A percentile compares a stretch with the other conserved stretches of the same genome.
Conservation (phyloP, 192 early-diverging fungal genomes). For the Mortierella claussenii region DNA sequence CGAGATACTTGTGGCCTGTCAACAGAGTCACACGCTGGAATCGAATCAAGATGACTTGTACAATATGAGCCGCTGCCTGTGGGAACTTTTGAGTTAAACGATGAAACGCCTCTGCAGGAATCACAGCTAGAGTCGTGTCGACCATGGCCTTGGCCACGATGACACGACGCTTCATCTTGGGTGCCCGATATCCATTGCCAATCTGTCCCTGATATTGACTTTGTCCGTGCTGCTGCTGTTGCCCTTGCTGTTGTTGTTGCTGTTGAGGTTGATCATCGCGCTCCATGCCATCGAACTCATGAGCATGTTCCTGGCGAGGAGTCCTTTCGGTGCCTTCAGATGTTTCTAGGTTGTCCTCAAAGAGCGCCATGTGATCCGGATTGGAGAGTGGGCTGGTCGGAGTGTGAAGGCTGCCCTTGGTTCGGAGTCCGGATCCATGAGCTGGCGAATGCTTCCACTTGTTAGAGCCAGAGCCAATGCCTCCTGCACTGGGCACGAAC, state of each 20-base stretch:
- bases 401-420: slow-evolving; percentile 35
- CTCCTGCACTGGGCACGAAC: too few species aligned
- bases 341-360: slow-evolving; percentile 18
- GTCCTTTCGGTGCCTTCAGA: slow-evolving; percentile 18
- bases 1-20: slow-evolving; percentile 90
- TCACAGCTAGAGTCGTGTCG: slow-evolving; percentile 92
- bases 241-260: background rate
- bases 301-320: slow-evolving; percentile 21
- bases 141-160: slow-evolving; percentile 86
- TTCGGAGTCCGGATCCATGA: slow-evolving; percentile 36
- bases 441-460: slow-evolving; percentile 32
- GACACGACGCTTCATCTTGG: slow-evolving; percentile 71
- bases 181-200: slow-evolving; percentile 4
- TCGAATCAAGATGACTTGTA: slow-evolving; percentile 94
- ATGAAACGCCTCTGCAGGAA: slow-evolving; percentile 93
- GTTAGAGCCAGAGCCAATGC: slow-evolving; percentile 13
- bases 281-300: slow-evolving; percentile 21
- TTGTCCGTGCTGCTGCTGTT: slow-evolving; percentile 21
- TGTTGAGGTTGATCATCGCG: background rate
- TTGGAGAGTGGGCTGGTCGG: slow-evolving; percentile 54
- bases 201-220: background rate
- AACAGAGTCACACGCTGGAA: slow-evolving; percentile 95
- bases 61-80: slow-evolving; percentile 91
- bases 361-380: slow-evolving; percentile 51
- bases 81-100: slow-evolving; percentile 91